Evolutionary conservation across 441 rosid species (phyloP), one percentile per base, ranked within the genome.

Genomic region (Flueggea neowawraea): DNA sequence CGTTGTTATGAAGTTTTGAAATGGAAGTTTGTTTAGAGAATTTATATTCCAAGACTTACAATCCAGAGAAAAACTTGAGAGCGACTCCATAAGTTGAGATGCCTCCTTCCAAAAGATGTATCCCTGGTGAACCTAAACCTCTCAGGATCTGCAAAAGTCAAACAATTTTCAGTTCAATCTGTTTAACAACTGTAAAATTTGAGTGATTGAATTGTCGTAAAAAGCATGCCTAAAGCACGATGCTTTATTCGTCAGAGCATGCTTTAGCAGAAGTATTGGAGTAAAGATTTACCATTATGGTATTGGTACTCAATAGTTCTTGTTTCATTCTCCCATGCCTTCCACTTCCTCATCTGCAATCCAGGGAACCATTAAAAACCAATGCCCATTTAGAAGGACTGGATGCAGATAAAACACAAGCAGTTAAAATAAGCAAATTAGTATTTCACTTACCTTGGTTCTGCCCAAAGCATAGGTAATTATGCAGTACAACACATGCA

Each of bases 71-170:
- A 69, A 64, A 83, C 44, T 11, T 87, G 39, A 22, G 96, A 79
- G 17, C 71, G 62, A 79, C 90, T 91, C 99, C 98, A 91, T 8
- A 78, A 55, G 43, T 69, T 85, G 67, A 91, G 49, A 70, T 95
- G 98, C 59, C 98, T 79, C 32, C 95, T 72, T 49, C 98, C 99
- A 49, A 95, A 95, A 0, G 97, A 88, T 14, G 99, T 91, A 32
- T 95, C 97, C 67, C 95, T 91, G 58, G 99, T 86, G 71, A 89
- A 89, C 62, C 99, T 78, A 70, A 91, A 95, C 77, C 97, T 88
- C 78, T 91, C 88, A n/a, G 99, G 97, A 74, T 95, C 97, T 95
- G 82, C 60, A 79, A 10, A 16, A 16, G 5, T 1, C 16, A 10
- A 9, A 10, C 50, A 47, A 11, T 47, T 14, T 47, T 47, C 50